phyloP scores from a whole-genome alignment of 2,329 filamentous ascomycete species.

The Ophiostoma ips region DNA sequence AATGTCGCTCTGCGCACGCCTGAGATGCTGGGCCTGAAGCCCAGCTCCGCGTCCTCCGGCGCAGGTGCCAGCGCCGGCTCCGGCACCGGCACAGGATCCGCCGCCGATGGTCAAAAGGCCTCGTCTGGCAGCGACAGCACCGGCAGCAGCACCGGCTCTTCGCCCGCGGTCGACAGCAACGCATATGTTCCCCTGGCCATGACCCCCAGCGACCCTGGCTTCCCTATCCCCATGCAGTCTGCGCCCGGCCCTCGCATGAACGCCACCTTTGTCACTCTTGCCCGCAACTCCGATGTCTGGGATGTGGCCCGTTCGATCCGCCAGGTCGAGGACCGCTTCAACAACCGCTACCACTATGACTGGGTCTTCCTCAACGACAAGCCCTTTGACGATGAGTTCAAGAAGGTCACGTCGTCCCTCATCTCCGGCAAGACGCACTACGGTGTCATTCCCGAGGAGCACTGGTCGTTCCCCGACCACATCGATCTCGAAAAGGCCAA shows the following conservation, averaged over 20 bases:
- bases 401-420: conserved; percentile 73
- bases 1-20: conserved; percentile 23
- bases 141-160: conserved; percentile 12
- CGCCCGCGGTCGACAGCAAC: conserved; percentile 19
- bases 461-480: conserved; percentile 94
- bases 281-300: conserved; percentile 88
- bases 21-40: conserved; percentile 11
- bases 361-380: conserved; percentile 99
- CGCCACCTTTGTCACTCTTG: conserved; percentile 92
- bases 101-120: conserved; percentile 13
- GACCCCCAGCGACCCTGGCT: conserved; percentile 37
- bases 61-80: too few relatives aligned
- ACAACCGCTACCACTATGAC: conserved; percentile 90
- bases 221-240: conserved; percentile 36
- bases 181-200: conserved; percentile 32
- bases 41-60: neutral
- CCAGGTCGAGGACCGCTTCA: conserved; percentile 95
- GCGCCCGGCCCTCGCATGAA: conserved; percentile 69
- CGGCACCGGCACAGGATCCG: conserved; percentile 17
- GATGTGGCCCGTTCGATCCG: conserved; percentile 93
- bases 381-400: conserved; percentile 86
- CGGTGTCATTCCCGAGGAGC: conserved; percentile 75
- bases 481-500: conserved; percentile 91
- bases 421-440: conserved; percentile 91
- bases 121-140: neutral